Base-by-base conservation (phyloP, 441 rosid genomes). In the Bruguiera hainesii region DNA sequence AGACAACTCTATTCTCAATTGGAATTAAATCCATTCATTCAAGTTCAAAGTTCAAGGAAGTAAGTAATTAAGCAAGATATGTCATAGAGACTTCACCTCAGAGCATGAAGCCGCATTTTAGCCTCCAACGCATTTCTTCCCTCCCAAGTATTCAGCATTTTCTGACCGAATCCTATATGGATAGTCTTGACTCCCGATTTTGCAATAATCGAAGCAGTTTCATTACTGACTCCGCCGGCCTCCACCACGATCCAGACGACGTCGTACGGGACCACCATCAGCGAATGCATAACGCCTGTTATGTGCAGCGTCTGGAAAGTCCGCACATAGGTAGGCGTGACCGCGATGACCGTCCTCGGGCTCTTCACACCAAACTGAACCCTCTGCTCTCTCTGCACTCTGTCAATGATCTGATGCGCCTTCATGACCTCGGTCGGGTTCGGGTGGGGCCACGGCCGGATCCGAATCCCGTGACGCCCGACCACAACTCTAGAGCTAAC, bases 391-490 rank as follows among this genome's bases (percentile, higher is more conserved):
- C 71, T 81, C 80, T 92, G 99, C 15, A 90, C 98, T 64, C 96
- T 81, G 78, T 86, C 92, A 2, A 96, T 93, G 42, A 96, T 87
- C 82, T 67, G 81, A 64, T 96, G 99, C 50, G 99, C 99, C 74
- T 79, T 85, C 96, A 96, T 87, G 5, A 96, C 98, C 76, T 96
- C 99, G 5, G 68, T 39, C 71, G 98, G 96, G 73, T 90, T 77
- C 50, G 99, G 99, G 57, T 93, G 99, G 16, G 99, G 99, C 98
- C 97, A 93, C 2, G 98, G 96, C 57, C 99, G 95, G 88, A 96
- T 93, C 87, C 97, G 90, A 87, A 96, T 96, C 85, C 99, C 99
- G 60, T 96, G 99, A 50, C 99, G 85, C 16, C 99, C 99, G 0
- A 92, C 99, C 8, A 90, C 87, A 19, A 96, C 98, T 30, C 97